These are phyloP conservation scores for Linum lewisii DNA, from an alignment of 345 rosid genomes.

Conservation along the genomic window DNA sequence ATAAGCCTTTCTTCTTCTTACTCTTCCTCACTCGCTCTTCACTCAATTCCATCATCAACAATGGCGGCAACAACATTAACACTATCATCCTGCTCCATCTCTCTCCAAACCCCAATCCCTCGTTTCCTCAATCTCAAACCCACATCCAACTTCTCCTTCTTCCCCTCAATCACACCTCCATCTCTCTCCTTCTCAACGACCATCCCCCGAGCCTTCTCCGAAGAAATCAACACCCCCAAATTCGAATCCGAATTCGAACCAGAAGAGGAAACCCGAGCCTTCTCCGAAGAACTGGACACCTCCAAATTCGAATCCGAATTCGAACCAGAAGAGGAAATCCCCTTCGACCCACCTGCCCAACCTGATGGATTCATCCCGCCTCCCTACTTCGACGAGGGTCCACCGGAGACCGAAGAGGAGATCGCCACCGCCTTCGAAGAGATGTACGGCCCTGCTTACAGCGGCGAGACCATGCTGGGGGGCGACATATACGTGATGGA, in stretches of 20 bases:
- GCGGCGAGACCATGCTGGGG: constrained; percentile 52
- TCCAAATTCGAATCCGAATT: constrained; percentile 18
- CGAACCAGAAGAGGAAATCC: constrained; percentile 31
- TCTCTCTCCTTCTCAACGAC: constrained; percentile 16
- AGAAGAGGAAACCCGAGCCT: constrained; percentile 33
- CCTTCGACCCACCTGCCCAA: constrained; percentile 51
- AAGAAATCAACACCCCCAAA: constrained; percentile 28
- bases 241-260: constrained; percentile 25
- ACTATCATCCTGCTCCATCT: constrained; percentile 26
- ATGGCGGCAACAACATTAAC: constrained; percentile 21
- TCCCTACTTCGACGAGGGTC: constrained; percentile 66
- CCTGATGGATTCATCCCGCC: constrained; percentile 53
- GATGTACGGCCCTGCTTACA: constrained; percentile 68
- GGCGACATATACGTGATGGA: constrained; percentile 63
- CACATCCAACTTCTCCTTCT: not conserved
- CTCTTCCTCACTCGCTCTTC: not conserved
- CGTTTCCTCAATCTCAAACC: constrained; percentile 6
- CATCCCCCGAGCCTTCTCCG: constrained; percentile 22
- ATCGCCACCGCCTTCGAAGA: constrained; percentile 68
- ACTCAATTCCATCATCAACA: not conserved
- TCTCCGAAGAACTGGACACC: constrained; percentile 40
- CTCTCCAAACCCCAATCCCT: constrained; percentile 24
- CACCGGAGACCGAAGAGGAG: constrained; percentile 56
- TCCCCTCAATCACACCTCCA: constrained; percentile 6
- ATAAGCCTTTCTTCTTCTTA: not conserved